phyloP scores from a whole-genome alignment of 345 rosid species.

The Hibiscus tridactylites region DNA sequence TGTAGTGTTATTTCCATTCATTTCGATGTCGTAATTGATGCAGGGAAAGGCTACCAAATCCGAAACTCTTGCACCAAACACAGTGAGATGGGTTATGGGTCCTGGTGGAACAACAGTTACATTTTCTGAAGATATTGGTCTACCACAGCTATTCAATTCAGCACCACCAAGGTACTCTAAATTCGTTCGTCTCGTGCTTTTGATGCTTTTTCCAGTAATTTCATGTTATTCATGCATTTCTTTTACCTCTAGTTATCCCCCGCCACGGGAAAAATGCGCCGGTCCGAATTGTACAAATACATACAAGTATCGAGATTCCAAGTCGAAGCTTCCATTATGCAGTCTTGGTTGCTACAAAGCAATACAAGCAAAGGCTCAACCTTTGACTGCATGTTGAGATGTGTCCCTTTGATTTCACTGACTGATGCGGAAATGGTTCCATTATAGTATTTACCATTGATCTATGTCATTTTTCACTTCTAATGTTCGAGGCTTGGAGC shows the following conservation, averaged over 20 bases:
- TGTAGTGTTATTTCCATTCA: conserved; percentile 1
- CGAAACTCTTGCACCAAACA: conserved; percentile 39
- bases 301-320: conserved; percentile 67
- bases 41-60: conserved; percentile 51
- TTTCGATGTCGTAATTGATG: conserved; percentile 4
- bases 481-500: neutral
- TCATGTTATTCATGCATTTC: neutral
- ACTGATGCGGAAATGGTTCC: neutral
- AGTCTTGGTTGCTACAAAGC: conserved; percentile 73
- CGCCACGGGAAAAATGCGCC: conserved; percentile 63
- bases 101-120: conserved; percentile 52
- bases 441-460: neutral
- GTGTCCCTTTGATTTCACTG: neutral
- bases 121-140: conserved; percentile 63
- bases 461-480: neutral
- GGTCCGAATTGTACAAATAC: conserved; percentile 63
- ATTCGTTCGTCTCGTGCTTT: neutral
- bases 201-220: neutral
- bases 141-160: conserved; percentile 54
- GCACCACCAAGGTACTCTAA: conserved; percentile 37
- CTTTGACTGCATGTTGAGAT: conserved; percentile 19
- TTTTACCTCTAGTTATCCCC: conserved; percentile 53
- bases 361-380: conserved; percentile 32
- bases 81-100: conserved; percentile 53
- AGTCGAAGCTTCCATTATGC: conserved; percentile 71